A percentile compares a stretch with the other conserved stretches of the same genome.
These are phyloP conservation scores for Sclerotinia sclerotiorum DNA, from an alignment of 2,329 filamentous ascomycete genomes.

Conservation along the genomic window DNA sequence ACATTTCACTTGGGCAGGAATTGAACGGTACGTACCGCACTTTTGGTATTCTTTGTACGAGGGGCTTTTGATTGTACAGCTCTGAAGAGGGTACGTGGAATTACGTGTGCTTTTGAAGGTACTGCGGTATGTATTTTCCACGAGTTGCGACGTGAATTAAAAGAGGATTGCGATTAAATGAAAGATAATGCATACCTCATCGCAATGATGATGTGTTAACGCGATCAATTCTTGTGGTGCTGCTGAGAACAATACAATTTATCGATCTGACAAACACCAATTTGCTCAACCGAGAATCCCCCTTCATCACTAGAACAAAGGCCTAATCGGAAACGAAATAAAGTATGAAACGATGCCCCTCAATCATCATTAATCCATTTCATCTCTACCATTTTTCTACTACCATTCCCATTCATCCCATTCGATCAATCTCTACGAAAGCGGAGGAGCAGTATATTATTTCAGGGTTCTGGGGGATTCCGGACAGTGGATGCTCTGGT, in stretches of 20 bases:
- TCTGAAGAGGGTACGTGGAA: background rate
- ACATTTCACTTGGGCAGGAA: slow-evolving; percentile 12
- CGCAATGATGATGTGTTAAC: background rate
- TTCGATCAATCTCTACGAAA: slow-evolving; percentile 1
- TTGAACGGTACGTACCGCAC: slow-evolving; percentile 13
- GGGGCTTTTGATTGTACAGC: background rate
- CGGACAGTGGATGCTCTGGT: slow-evolving; percentile 18
- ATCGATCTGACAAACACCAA: background rate
- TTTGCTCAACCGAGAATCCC: slow-evolving; percentile 19
- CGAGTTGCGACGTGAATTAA: background rate
- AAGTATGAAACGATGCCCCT: slow-evolving; percentile 12
- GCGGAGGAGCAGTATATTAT: background rate
- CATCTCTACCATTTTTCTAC: background rate
- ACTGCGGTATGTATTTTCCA: background rate
- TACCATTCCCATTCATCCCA: slow-evolving; percentile 4
- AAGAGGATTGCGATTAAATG: background rate
- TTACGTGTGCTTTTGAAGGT: background rate
- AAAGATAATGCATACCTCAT: background rate
- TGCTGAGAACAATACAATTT: slow-evolving; percentile 5
- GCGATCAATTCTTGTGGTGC: background rate
- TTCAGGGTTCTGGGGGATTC: slow-evolving; percentile 22
- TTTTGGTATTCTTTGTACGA: slow-evolving; percentile 7
- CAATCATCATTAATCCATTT: slow-evolving; percentile 10
- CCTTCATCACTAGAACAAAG: slow-evolving; percentile 6
- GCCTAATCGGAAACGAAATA: slow-evolving; percentile 2